phyloP scores from a whole-genome alignment of 306 rosid species.

The Hylodesmum podocarpum region DNA sequence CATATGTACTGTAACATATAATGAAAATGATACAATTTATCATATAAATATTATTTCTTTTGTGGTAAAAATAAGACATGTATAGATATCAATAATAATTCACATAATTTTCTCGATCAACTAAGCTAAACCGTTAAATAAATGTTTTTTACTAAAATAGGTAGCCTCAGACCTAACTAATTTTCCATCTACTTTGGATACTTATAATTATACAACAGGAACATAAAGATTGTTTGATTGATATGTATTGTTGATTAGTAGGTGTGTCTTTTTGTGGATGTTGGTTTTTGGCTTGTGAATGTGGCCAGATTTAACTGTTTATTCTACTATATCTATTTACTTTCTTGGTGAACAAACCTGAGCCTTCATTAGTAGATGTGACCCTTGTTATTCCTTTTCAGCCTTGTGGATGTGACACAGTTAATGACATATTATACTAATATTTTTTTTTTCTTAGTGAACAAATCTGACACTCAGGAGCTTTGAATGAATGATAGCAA shows the following conservation, averaged over 20 bases:
- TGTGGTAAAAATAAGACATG: too few species aligned
- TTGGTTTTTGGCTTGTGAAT: not conserved
- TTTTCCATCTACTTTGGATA: not conserved
- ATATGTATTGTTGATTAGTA: not conserved
- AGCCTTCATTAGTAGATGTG: slow-evolving; percentile 5
- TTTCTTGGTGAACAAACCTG: not conserved
- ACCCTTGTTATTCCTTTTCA: not conserved
- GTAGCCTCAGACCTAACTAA: not conserved
- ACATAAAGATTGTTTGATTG: not conserved
- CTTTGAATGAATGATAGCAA: slow-evolving; percentile 32
- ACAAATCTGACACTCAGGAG: slow-evolving; percentile 25
- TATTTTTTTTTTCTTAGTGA: not conserved
- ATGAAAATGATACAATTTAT: not conserved
- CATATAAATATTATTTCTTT: not conserved
- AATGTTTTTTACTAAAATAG: not conserved
- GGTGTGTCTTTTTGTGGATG: not conserved
- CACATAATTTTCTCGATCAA: too few species aligned
- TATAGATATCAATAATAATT: too few species aligned
- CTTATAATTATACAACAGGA: not conserved
- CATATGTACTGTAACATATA: too few species aligned
- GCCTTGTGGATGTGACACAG: slow-evolving; percentile 19
- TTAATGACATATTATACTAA: not conserved
- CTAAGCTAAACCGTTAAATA: too few species aligned
- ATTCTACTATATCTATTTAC: not conserved
- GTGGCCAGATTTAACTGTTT: not conserved